Evolutionary conservation across 1,284 basidiomycete genomes (phyloP), one percentile per base, ranked within the genome.

Genomic region (Microbotryum violaceum): DNA sequence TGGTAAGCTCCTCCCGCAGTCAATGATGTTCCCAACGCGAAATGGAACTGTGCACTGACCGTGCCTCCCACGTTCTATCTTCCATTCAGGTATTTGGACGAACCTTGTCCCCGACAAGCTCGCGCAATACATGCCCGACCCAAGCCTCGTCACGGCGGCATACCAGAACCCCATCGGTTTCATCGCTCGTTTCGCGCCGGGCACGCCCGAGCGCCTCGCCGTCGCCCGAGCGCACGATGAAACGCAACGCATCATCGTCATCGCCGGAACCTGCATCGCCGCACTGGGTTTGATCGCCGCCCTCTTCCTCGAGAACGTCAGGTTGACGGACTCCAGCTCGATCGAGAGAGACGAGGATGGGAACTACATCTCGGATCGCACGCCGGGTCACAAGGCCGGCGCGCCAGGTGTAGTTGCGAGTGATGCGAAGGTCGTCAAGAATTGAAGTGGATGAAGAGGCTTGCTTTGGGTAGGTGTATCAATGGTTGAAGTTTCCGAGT

Each of bases 181-280:
- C 53, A 71, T 73, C 42, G 60, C 59, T 8, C 52, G 29, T 16
- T 73, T 69, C 49, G 57, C 68, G 0, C 55, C 62, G 8, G 74
- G 71, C 18, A 74, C 73, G 2, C 58, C 63, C 6, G 66, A 73
- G 29, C 65, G 75, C 10, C 57, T 62, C 8, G 74, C 73, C 18
- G 62, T 76, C 23, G 66, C 72, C 6, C 60, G 70, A 3, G 75
- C 74, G 14, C 74, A 76, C 29, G 75, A 74, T 47, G 74, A 76
- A 51, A 71, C 75, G 25, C 64, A 72, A 70, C 69, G 73, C 12
- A 56, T 70, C 46, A 71, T 76, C 29, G 71, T 73, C 54, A 74
- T 73, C 51, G 72, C 73, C 23, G 75, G 71, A 16, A 70, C 67
- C 21, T 66, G 60, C 50, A 60, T 74, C 56, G 70, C 69, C n/a